Base-by-base conservation (phyloP, 2,329 filamentous ascomycete genomes). In the Aureobasidium sp. region DNA sequence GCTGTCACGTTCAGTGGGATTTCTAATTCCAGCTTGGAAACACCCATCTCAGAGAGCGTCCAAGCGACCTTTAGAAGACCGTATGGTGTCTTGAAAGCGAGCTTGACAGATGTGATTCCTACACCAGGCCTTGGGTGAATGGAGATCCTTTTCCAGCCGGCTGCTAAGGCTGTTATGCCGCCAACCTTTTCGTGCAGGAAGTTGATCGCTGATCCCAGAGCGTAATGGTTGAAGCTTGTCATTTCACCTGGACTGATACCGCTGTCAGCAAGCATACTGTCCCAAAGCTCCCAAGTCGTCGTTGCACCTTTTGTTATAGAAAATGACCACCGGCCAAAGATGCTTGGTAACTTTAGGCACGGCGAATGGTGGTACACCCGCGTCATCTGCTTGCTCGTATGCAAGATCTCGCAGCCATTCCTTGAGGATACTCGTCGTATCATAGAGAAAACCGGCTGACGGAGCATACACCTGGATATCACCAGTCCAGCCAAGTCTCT, bases 401-500 rank as follows among this genome's bases (percentile, higher is more conserved):
- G 70, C 71, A 1, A 82, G 66, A 61, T 84, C 82, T 59, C 75
- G 72, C 27, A 80, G 72, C 82, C 80, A 86, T 56, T 68, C 74
- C 26, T 72, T 67, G 63, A 81, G 78, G 63, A 85, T 79, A 0
- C 79, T 81, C 0, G 75, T 70, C 1, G 79, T 78, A 66, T 84
- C 74, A 69, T 81, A 86, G 0, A 86, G 72, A 64, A 80, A 85
- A 55, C 77, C 80, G 0, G 80, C 77, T 0, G 81, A 79, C 0
- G 80, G 78, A 0, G 74, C 72, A 63, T 84, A 85, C 1, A 77
- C 75, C 39, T 78, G 78, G 7, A 76, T 72, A 65, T 83, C 79
- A 17, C 83, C 79, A 0, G 78, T 81, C 83, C 82, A 82, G 24
- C 79, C 78, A 5, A 84, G 69, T 0, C 81, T 75, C 69, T 84